Conservation (phyloP, 305 asterid species). For the Solanum hybrid region DNA sequence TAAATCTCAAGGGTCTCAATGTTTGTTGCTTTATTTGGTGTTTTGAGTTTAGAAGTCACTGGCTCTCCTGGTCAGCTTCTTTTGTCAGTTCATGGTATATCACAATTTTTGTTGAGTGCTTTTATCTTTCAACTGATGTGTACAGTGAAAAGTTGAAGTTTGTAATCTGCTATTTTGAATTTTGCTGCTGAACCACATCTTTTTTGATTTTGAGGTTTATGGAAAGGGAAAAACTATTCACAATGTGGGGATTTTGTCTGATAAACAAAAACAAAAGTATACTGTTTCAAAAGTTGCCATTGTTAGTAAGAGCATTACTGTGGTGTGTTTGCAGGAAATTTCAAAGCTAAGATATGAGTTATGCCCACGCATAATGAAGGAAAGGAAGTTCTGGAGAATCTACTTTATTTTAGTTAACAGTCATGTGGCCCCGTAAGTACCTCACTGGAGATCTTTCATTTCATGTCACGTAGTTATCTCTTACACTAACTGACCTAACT, state of each 20-base stretch:
- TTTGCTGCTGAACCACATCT: neutral
- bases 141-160: neutral
- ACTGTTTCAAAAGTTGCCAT: neutral
- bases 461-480: neutral
- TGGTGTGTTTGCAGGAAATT: conserved; percentile 56
- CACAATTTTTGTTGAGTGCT: neutral
- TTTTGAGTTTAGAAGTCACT: neutral
- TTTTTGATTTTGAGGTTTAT: neutral
- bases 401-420: conserved; percentile 83
- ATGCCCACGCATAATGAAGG: conserved; percentile 91
- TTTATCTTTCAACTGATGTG: neutral
- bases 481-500: neutral
- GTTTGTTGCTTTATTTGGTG: neutral
- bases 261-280: neutral
- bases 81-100: neutral
- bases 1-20: neutral
- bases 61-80: neutral
- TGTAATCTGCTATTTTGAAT: neutral
- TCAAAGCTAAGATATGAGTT: conserved; percentile 79
- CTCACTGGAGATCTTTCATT: conserved; percentile 1
- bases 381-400: conserved; percentile 94
- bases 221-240: neutral
- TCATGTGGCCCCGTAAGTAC: conserved; percentile 72
- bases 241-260: neutral
- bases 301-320: neutral